Base-by-base conservation (phyloP, 164 flowering plant species). In the Paratinospora sagittata region DNA sequence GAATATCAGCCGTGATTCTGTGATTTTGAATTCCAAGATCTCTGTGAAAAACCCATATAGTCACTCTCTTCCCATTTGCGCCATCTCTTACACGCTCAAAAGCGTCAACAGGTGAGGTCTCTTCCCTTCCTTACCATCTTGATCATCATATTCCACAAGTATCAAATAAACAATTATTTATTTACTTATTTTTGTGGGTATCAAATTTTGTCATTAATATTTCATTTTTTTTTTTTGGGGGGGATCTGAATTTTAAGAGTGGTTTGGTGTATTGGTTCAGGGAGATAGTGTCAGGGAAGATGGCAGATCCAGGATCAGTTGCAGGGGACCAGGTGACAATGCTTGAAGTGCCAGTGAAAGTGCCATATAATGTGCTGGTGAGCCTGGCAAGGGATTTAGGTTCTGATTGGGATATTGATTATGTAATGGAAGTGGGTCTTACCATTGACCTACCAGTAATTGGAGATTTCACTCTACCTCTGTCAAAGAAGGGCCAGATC, bases 301-400 rank as follows among this genome's bases (percentile, higher is more conserved):
- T 89, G 3, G 83, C 84, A n/a, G 94, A 89, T 61, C 94, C 89
- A 8, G 94, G 94, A 0, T 88, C 90, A 8, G 17, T 89, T 69
- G 75, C 77, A 71, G 91, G 69, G 16, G 75, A 72, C 14, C 81
- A 76, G 45, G 77, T 72, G 61, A 89, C 89, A 7, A 11, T 61
- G 66, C 66, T 87, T 37, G 79, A 87, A 2, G 87, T 86, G 33
- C 78, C 74, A 12, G 75, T 86, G 76, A 85, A 84, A 78, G 86
- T 86, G 72, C 83, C 91, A 4, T 73, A 88, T 69, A 72, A 69
- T 21, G 66, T 82, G 27, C 8, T 85, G 72, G 72, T 81, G 80
- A 86, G 82, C 78, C 69, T 89, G 74, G 86, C 75, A 0, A 86
- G 62, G 78, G 94, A 89, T 69, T 73, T 89, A 10, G 85, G 84